Evolutionary conservation across 345 rosid genomes (phyloP), one percentile per base, ranked within the genome.

Genomic region (Lenwebbia sp.): DNA sequence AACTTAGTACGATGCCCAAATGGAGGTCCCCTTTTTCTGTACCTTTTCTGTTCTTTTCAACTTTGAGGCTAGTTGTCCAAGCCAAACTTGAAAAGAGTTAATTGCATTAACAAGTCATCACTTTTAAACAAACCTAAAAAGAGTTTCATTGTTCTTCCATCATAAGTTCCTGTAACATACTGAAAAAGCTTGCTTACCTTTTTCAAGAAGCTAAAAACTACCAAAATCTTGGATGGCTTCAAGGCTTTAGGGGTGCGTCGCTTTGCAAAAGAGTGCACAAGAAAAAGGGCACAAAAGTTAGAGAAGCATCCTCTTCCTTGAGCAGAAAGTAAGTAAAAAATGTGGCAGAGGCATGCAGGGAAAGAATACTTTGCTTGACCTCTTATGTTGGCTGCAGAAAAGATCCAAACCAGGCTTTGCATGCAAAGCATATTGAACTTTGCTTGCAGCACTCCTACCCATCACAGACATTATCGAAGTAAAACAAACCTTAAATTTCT

Each of bases 401-500:
- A 74, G 58, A 86, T 65, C 83, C 89, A 37, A 89, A 75, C 37
- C 88, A 85, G 83, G 62, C 87, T 85, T 85, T 85, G 88, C 87
- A 88, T 90, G 91, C 91, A 91, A 91, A 88, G 93, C 85, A 91
- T 89, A 85, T 83, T 49, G 40, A 84, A 88, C 90, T 82, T 89
- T 90, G 89, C 91, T 85, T 90, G 87, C 55, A 50, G 8, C 54
- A 6, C 37, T 47, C 54, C 84, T 33, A 5, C 22, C 85, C 6
- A 15, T 65, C 76, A 30, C 6, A 33, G 47, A 33, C 47, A 1
- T 70, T 5, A 70, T 33, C 25, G 2, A 19, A 70, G 78, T 33
- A 17, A 33, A 17, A 70, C 21, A 70, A 19, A 70, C 25, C 47
- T 70, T 70, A 70, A 17, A 33, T 19, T 30, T 70, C 7, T 70